Conservation (phyloP, 2,329 filamentous ascomycete species). For the Fonsecaea pedrosoi region DNA sequence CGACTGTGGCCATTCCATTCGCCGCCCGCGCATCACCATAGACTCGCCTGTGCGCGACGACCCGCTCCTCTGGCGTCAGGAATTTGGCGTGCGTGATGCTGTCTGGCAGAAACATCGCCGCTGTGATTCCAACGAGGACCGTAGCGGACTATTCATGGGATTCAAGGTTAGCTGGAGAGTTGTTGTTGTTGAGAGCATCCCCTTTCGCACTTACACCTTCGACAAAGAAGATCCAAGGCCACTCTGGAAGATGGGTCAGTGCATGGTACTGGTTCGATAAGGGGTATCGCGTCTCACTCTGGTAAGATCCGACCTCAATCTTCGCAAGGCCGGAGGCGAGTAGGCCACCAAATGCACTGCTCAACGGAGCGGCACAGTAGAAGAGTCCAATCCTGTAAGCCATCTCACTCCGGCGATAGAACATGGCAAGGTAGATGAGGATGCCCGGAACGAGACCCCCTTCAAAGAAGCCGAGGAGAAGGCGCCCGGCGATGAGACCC, state of each 20-base stretch:
- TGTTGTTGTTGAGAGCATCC: background rate
- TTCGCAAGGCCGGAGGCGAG: slow-evolving; percentile 41
- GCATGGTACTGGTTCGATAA: slow-evolving; percentile 66
- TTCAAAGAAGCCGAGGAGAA: slow-evolving; percentile 68
- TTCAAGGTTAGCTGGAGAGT: background rate
- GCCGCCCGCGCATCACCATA: background rate
- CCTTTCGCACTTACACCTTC: slow-evolving; percentile 60
- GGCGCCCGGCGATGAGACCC: slow-evolving; percentile 67
- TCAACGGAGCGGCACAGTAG: slow-evolving; percentile 24
- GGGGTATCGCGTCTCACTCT: background rate
- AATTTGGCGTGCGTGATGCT: slow-evolving; percentile 61
- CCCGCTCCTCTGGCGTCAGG: slow-evolving; percentile 51
- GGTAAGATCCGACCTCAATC: slow-evolving; percentile 43
- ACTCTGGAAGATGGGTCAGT: slow-evolving; percentile 55
- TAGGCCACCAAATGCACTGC: slow-evolving; percentile 29
- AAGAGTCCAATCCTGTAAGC: slow-evolving; percentile 4
- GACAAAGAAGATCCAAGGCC: slow-evolving; percentile 61
- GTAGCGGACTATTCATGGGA: slow-evolving; percentile 60
- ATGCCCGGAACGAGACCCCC: slow-evolving; percentile 42
- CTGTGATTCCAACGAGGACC: slow-evolving; percentile 47
- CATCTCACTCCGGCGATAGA: slow-evolving; percentile 21
- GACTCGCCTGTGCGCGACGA: background rate
- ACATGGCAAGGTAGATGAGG: slow-evolving; percentile 15
- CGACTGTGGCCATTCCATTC: slow-evolving; percentile 7
- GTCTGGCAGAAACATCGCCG: slow-evolving; percentile 58